phyloP scores from a whole-genome alignment of 169 alveolate species.

The Babesia gibsoni region DNA sequence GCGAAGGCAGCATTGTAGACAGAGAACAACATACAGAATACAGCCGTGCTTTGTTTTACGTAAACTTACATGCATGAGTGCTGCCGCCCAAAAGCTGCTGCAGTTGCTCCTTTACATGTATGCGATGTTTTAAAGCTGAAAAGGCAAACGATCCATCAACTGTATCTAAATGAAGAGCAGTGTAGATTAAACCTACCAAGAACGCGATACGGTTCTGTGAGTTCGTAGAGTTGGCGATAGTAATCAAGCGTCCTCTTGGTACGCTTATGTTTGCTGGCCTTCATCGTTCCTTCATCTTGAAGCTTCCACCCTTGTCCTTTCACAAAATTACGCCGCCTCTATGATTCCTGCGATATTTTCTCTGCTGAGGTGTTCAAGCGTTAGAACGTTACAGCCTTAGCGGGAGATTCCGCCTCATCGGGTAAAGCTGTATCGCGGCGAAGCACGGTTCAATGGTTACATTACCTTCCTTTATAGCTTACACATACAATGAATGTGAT shows the following conservation, averaged over 20 bases:
- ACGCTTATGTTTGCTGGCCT: conserved; percentile 45
- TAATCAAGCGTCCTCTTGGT: conserved; percentile 39
- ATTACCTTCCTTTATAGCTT: no score
- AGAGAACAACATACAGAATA: no score
- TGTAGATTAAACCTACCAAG: conserved; percentile 35
- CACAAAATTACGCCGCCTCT: no score
- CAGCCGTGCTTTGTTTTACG: no score
- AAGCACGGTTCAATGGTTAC: no score
- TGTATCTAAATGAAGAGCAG: not conserved
- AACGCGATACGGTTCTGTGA: conserved; percentile 57
- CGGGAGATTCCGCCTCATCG: no score
- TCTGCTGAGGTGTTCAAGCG: no score
- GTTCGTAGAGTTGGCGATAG: conserved; percentile 47
- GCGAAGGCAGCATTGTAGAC: not conserved
- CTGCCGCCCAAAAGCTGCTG: conserved; percentile 32
- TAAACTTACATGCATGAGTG: conserved; percentile 39
- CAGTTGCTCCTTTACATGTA: conserved; percentile 50
- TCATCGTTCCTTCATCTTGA: no score
- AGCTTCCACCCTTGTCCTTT: no score
- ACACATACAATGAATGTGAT: conserved; percentile 40
- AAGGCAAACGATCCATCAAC: conserved; percentile 63
- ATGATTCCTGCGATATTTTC: no score
- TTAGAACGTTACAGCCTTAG: no score
- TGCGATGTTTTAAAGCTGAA: conserved; percentile 50
- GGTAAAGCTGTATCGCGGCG: no score